phyloP scores from a whole-genome alignment of 1,284 basidiomycete genomes.

The Pseudozyma flocculosa region DNA sequence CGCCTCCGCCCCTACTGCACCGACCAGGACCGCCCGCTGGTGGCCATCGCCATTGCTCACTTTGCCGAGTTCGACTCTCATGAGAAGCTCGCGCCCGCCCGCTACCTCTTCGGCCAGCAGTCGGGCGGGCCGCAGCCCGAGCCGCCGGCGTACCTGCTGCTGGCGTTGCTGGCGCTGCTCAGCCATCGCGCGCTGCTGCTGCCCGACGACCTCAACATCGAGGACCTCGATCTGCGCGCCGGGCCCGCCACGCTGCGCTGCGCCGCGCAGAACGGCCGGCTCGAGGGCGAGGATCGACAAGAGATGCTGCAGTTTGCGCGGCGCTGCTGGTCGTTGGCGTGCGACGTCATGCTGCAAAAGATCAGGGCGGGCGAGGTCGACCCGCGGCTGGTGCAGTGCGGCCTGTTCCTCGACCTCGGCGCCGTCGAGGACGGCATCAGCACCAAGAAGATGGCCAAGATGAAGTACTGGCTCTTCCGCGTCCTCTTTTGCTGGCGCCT shows the following conservation, averaged over 20 bases:
- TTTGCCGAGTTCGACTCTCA: constrained; percentile 42
- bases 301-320: constrained; percentile 40
- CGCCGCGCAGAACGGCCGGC: constrained; percentile 30
- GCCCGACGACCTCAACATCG: constrained; percentile 35
- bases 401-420: constrained; percentile 37
- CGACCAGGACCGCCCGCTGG: constrained; percentile 38
- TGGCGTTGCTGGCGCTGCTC: constrained; percentile 41
- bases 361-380: constrained; percentile 40
- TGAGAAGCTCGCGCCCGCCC: constrained; percentile 41
- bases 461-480: constrained; percentile 35
- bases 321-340: constrained; percentile 39
- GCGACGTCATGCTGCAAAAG: constrained; percentile 38
- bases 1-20: constrained; percentile 33
- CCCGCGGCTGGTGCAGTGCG: constrained; percentile 31
- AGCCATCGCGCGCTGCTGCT: constrained; percentile 41
- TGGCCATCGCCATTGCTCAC: constrained; percentile 42
- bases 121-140: constrained; percentile 15
- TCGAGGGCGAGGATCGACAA: constrained; percentile 34
- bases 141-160: constrained; percentile 33
- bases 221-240: constrained; percentile 39
- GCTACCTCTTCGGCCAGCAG: constrained; percentile 40
- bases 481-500: constrained; percentile 38
- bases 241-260: constrained; percentile 30
- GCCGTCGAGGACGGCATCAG: constrained; percentile 42
- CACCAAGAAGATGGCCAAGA: constrained; percentile 24